Evolutionary conservation across 2,329 filamentous ascomycete genomes (phyloP).

Genomic region (Hymenoscyphus occultus): DNA sequence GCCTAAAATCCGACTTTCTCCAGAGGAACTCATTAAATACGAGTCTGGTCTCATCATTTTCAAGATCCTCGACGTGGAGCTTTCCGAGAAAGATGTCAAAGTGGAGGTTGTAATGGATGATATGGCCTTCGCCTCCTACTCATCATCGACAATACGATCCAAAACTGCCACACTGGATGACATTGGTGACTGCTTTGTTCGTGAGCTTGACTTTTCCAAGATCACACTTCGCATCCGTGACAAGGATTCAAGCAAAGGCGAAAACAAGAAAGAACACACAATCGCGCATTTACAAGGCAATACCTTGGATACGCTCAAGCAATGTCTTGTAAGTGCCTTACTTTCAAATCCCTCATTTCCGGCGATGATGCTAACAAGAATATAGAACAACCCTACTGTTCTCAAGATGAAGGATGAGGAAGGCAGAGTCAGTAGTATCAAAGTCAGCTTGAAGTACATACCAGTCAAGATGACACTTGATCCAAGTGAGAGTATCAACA

Average conservation of each 20-base stretch:
- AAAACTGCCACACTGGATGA: constrained; percentile 77
- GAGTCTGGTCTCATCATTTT: constrained; percentile 94
- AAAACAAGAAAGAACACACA: constrained; percentile 66
- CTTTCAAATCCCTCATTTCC: not conserved
- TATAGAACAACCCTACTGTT: constrained; percentile 81
- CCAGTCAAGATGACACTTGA: constrained; percentile 93
- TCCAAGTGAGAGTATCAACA: constrained; percentile 96
- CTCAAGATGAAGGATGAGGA: constrained; percentile 77
- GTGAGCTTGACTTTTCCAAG: constrained; percentile 94
- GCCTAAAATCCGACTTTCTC: constrained; percentile 74
- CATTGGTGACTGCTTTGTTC: constrained; percentile 91
- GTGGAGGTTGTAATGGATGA: constrained; percentile 93
- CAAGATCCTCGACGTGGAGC: constrained; percentile 85
- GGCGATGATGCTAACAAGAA: constrained; percentile 16
- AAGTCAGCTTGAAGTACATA: constrained; percentile 90
- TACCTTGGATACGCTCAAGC: constrained; percentile 82
- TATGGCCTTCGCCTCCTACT: constrained; percentile 86
- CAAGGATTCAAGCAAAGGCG: constrained; percentile 70
- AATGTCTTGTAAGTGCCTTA: constrained; percentile 66
- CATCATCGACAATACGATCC: constrained; percentile 70
- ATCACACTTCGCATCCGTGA: constrained; percentile 85
- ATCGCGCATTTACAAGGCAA: constrained; percentile 81
- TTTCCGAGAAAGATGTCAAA: constrained; percentile 71
- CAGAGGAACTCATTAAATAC: constrained; percentile 78
- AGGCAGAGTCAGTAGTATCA: constrained; percentile 74